These are phyloP conservation scores for Wickerhamiella musiphila DNA, from an alignment of 805 yeast species.

Conservation along the genomic window DNA sequence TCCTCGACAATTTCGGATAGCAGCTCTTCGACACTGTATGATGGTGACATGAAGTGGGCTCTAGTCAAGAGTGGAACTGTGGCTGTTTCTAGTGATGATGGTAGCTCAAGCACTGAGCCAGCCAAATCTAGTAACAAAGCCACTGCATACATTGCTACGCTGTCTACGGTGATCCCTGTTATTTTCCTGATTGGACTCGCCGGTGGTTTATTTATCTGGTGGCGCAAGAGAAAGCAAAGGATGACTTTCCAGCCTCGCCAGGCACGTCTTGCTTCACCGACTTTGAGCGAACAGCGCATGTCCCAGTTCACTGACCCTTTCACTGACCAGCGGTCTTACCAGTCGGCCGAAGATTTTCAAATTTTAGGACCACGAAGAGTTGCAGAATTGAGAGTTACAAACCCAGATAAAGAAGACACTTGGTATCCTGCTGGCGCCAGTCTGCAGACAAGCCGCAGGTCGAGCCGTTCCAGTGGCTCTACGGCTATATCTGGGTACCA, in stretches of 20 bases:
- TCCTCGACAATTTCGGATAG: slow-evolving; percentile 1
- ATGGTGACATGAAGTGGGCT: not conserved
- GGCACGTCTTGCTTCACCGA: slow-evolving; percentile 6
- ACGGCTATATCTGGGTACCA: too few species aligned
- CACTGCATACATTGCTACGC: slow-evolving; percentile 26
- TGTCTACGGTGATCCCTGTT: slow-evolving; percentile 31
- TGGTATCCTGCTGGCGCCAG: not conserved
- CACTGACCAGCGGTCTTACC: too few species aligned
- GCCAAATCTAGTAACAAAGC: slow-evolving; percentile 12
- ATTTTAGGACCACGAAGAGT: slow-evolving; percentile 10
- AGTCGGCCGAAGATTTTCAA: slow-evolving; percentile 5
- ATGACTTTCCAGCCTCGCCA: slow-evolving; percentile 9
- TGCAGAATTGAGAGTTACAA: slow-evolving; percentile 11
- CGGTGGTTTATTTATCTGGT: slow-evolving; percentile 18
- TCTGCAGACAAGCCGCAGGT: not conserved
- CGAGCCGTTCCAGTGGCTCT: too few species aligned
- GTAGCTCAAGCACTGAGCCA: slow-evolving; percentile 8
- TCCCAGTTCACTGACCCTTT: too few species aligned
- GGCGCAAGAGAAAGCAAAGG: slow-evolving; percentile 15
- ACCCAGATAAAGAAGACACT: slow-evolving; percentile 10
- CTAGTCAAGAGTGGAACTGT: slow-evolving; percentile 4
- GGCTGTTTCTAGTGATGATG: slow-evolving; percentile 11
- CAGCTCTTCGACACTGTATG: not conserved
- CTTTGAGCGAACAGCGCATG: slow-evolving; percentile 1
- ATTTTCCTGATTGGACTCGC: slow-evolving; percentile 23